A percentile compares a stretch with the other conserved stretches of the same genome.
Evolutionary conservation across 495 filamentous ascomycete genomes (phyloP).

Genomic region (Xylaria sp.): DNA sequence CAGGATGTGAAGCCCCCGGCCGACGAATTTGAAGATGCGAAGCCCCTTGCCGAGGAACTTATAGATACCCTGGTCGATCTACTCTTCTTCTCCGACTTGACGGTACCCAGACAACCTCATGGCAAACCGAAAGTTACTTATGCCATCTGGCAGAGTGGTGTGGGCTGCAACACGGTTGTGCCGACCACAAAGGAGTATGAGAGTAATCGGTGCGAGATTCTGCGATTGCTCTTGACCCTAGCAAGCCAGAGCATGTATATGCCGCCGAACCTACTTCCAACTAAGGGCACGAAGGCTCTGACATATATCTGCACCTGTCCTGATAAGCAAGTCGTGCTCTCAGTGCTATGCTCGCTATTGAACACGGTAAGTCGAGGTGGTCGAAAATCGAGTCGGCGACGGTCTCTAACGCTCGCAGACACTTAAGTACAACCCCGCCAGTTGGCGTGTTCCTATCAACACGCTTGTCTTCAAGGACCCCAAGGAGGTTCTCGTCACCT

Average conservation of each 20-base stretch:
- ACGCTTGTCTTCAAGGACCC: slow-evolving; percentile 92
- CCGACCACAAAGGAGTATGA: slow-evolving; percentile 89
- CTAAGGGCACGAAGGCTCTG: slow-evolving; percentile 83
- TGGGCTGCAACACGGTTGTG: slow-evolving; percentile 90
- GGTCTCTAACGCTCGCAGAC: slow-evolving; percentile 61
- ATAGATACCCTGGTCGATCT: slow-evolving; percentile 90
- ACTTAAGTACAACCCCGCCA: slow-evolving; percentile 94
- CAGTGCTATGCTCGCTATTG: slow-evolving; percentile 86
- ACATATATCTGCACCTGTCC: slow-evolving; percentile 86
- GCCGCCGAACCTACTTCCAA: slow-evolving; percentile 80
- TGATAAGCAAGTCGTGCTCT: slow-evolving; percentile 91
- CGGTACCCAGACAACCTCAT: slow-evolving; percentile 69
- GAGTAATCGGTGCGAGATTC: slow-evolving; percentile 87
- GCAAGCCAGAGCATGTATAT: slow-evolving; percentile 93
- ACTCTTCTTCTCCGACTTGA: slow-evolving; percentile 91
- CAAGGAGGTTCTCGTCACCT: slow-evolving; percentile 90
- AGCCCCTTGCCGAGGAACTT: slow-evolving; percentile 91
- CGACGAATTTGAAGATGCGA: slow-evolving; percentile 79
- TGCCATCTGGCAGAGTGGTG: slow-evolving; percentile 97
- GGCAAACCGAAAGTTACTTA: slow-evolving; percentile 85
- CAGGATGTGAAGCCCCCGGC: slow-evolving; percentile 57
- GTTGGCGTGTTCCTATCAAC: slow-evolving; percentile 94
- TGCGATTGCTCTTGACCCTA: slow-evolving; percentile 85
- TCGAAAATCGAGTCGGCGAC: background rate
- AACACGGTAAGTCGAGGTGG: slow-evolving; percentile 77